phyloP scores from a whole-genome alignment of 2,329 filamentous ascomycete species.

The Penicillium sp. region DNA sequence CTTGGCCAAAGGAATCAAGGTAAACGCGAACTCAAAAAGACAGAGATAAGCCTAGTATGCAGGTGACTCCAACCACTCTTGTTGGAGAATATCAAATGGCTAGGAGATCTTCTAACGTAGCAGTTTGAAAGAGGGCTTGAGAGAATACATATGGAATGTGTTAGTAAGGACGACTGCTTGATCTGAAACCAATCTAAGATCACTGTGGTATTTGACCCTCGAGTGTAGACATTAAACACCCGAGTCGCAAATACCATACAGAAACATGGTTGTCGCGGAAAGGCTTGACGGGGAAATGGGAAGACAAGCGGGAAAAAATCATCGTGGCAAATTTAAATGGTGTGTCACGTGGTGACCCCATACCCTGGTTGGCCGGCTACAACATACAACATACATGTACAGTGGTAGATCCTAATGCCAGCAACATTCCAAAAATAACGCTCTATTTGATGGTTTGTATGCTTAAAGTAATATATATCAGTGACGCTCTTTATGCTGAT shows the following conservation, averaged over 20 bases:
- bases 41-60: too few species aligned
- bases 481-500: too few species aligned
- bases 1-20: neutral
- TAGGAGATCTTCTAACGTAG: too few species aligned
- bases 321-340: slow-evolving; percentile 1
- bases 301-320: neutral
- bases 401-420: too few species aligned
- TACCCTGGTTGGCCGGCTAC: neutral
- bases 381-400: too few species aligned
- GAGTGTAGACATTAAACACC: slow-evolving; percentile 2
- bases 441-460: too few species aligned
- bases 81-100: neutral
- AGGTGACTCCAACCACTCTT: too few species aligned
- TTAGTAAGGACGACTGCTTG: neutral
- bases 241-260: neutral
- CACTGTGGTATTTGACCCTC: neutral
- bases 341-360: slow-evolving; percentile 1
- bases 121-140: neutral
- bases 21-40: too few species aligned
- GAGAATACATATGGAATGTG: neutral
- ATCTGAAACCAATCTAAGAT: neutral
- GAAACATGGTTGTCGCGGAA: neutral
- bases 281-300: neutral
- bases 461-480: too few species aligned
- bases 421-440: too few species aligned